These are phyloP conservation scores for Barbarea vulgaris DNA, from an alignment of 345 rosid genomes.

Conservation along the genomic window DNA sequence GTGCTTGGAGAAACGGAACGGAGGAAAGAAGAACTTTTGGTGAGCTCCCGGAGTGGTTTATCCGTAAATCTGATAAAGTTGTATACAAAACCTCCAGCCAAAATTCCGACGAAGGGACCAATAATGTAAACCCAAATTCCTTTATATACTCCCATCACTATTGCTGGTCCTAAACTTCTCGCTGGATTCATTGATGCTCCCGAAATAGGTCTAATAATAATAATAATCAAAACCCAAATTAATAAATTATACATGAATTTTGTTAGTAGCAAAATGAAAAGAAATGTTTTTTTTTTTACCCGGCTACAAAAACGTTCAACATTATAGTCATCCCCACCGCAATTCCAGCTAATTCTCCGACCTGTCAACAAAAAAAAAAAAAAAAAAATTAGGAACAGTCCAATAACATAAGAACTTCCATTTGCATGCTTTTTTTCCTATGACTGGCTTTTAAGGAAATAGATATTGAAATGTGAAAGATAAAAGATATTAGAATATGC, in stretches of 20 bases:
- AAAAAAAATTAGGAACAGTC: background rate
- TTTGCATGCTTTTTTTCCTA: background rate
- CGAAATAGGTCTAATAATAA: background rate
- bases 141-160: conserved; percentile 50
- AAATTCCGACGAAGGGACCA: conserved; percentile 57
- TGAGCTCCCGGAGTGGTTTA: conserved; percentile 54
- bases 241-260: background rate
- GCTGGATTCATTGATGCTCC: conserved; percentile 94
- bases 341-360: conserved; percentile 52
- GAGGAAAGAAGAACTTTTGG: conserved; percentile 40
- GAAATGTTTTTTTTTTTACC: too few species aligned
- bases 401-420: background rate
- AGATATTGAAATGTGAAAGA: background rate
- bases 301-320: conserved; percentile 60
- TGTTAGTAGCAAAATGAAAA: background rate
- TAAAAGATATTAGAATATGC: background rate
- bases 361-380: too few species aligned
- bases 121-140: conserved; percentile 68
- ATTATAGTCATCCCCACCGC: conserved; percentile 66
- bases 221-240: background rate
- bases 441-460: background rate
- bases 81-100: conserved; percentile 60
- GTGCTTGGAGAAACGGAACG: conserved; percentile 14
- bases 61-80: conserved; percentile 55
- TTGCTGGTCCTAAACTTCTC: conserved; percentile 76